These are phyloP conservation scores for Iris pallida DNA, from an alignment of 116 monocot species.

Conservation along the genomic window DNA sequence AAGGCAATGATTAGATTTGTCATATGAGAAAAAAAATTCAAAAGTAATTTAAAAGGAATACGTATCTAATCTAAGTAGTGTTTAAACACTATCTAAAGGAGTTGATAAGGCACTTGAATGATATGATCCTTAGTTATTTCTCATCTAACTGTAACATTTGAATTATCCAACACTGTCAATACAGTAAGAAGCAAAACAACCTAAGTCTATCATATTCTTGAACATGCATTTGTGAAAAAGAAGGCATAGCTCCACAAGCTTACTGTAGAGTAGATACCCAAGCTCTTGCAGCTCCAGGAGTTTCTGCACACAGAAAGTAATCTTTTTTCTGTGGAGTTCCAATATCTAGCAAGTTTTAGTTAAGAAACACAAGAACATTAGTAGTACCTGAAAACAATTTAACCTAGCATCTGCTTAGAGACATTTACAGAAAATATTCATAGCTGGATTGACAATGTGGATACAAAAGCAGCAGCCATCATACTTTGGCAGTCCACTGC, in stretches of 20 bases:
- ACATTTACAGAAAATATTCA: background rate
- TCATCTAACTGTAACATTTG: background rate
- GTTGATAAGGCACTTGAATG: background rate
- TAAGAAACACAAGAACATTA: conserved; percentile 26
- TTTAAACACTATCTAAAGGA: background rate
- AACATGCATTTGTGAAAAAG: background rate
- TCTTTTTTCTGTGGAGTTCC: conserved; percentile 96
- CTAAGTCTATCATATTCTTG: too few species aligned
- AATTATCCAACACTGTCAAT: too few species aligned
- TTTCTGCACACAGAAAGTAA: conserved; percentile 95
- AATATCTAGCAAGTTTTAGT: conserved; percentile 63
- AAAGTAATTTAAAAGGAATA: too few species aligned
- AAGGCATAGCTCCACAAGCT: conserved; percentile 34
- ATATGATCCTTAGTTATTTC: background rate
- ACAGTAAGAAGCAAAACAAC: too few species aligned
- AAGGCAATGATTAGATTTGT: too few species aligned
- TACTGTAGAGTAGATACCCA: conserved; percentile 99
- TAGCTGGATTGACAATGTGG: conserved; percentile 17
- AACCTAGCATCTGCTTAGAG: background rate
- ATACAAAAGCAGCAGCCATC: conserved; percentile 99
- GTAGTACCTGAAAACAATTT: conserved; percentile 6
- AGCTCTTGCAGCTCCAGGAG: conserved; percentile 96
- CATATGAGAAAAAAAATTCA: too few species aligned
- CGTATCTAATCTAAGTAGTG: background rate
- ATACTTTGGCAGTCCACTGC: conserved; percentile 92